Conservation (phyloP, 2,329 filamentous ascomycete species). For the Pseudogymnoascus sp. region DNA sequence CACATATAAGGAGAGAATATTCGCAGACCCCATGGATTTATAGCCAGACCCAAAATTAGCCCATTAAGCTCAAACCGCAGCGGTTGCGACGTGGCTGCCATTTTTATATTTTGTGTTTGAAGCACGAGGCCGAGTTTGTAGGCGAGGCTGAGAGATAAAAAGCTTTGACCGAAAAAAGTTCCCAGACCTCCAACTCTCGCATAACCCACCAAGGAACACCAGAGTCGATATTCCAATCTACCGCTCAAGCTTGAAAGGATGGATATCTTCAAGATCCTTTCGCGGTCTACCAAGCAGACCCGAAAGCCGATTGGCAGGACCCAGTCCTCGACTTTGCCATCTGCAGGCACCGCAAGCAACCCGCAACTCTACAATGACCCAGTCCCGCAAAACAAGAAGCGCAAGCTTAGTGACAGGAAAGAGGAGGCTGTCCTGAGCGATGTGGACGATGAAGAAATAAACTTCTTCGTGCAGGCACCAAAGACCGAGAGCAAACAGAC, state of each 20-base stretch:
- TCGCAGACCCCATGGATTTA: background rate
- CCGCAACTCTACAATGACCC: slow-evolving; percentile 62
- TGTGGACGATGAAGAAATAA: slow-evolving; percentile 32
- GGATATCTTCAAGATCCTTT: slow-evolving; percentile 65
- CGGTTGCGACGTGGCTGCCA: background rate
- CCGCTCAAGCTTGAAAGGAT: slow-evolving; percentile 16
- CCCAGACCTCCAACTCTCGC: background rate
- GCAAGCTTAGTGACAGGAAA: slow-evolving; percentile 40
- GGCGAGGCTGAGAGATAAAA: slow-evolving; percentile 9
- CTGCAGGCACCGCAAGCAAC: slow-evolving; percentile 53
- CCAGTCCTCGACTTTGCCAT: slow-evolving; percentile 45
- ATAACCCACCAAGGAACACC: slow-evolving; percentile 1
- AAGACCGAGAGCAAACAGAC: slow-evolving; percentile 27
- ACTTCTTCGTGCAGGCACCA: slow-evolving; percentile 46
- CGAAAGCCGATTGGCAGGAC: slow-evolving; percentile 26
- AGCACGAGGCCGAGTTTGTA: background rate
- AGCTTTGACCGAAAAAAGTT: slow-evolving; percentile 10
- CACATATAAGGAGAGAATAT: background rate
- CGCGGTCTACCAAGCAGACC: slow-evolving; percentile 54
- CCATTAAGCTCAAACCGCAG: background rate
- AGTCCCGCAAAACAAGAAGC: slow-evolving; percentile 40
- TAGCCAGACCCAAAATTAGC: background rate
- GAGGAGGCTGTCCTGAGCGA: slow-evolving; percentile 28
- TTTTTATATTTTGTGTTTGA: background rate
- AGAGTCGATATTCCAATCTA: background rate